Evolutionary conservation across 352 stramenopile genomes (phyloP).

Genomic region (Aphanomyces invadans): DNA sequence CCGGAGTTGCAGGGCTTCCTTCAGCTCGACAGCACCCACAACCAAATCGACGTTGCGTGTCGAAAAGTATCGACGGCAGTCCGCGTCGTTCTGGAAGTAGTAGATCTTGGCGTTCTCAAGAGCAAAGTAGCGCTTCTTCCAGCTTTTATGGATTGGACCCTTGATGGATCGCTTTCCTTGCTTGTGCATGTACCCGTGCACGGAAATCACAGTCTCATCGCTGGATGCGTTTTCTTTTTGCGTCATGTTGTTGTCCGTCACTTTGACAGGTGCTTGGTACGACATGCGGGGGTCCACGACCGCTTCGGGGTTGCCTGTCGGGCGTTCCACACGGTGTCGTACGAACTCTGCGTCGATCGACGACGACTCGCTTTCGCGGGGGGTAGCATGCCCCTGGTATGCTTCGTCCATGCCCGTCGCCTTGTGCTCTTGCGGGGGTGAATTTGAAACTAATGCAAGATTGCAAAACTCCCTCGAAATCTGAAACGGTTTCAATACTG

Average conservation of each 20-base stretch:
- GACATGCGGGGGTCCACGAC: slow-evolving; percentile 16
- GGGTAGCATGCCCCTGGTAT: slow-evolving; percentile 1
- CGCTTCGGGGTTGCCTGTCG: background rate
- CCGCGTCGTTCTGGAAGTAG: slow-evolving; percentile 81
- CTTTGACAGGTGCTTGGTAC: slow-evolving; percentile 20
- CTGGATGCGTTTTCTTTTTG: slow-evolving; percentile 37
- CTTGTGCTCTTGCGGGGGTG: background rate
- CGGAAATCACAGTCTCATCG: slow-evolving; percentile 48
- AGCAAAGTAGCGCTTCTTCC: slow-evolving; percentile 83
- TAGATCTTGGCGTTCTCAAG: slow-evolving; percentile 84
- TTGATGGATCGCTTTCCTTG: slow-evolving; percentile 83
- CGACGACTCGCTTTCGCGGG: background rate
- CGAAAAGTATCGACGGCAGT: slow-evolving; percentile 83
- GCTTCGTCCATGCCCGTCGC: background rate
- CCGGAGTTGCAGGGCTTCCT: slow-evolving; percentile 73
- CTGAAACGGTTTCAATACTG: background rate
- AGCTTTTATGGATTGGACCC: slow-evolving; percentile 80
- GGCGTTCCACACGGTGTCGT: slow-evolving; percentile 1
- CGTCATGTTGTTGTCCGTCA: slow-evolving; percentile 19
- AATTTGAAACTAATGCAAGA: background rate
- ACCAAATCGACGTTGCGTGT: slow-evolving; percentile 76
- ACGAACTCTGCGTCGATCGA: background rate
- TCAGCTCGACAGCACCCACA: slow-evolving; percentile 71
- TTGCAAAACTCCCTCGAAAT: background rate
- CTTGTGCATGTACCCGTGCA: slow-evolving; percentile 87